Evolutionary conservation across 2,329 filamentous ascomycete genomes (phyloP), one percentile per base, ranked within the genome.

Genomic region (Colletotrichum spinosum): DNA sequence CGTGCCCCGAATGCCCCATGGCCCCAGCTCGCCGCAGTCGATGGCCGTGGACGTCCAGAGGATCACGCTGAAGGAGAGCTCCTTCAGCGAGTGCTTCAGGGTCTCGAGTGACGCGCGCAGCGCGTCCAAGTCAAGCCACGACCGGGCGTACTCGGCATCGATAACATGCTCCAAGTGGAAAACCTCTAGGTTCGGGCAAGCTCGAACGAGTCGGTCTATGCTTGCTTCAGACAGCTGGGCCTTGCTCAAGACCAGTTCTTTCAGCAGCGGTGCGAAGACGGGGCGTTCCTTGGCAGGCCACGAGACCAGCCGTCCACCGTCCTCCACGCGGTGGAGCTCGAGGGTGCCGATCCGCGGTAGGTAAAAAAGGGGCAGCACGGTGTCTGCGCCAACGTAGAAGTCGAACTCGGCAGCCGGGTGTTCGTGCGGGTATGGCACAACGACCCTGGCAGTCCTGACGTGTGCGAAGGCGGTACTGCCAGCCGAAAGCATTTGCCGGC

Each of bases 301-400:
- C 11, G 34, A 13, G 6, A 48, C 2, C 13, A 35, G 17, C n/a
- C 39, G 37, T n/a, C 50, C 41, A n/a, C 35, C 41, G 13, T 60
- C 57, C 7, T 60, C 42, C 17, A 48, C 50, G 8, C 57, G 51
- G 8, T 60, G 57, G 0, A 60, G 15, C 41, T 60, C 57, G 10
- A 60, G 8, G 13, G 9, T 60, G 10, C 13, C 33, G 17, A 55
- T 17, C 17, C n/a, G 42, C 13, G 57, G 57, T 10, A 60, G 50
- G 41, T 54, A 3, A 25, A 55, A 60, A 0, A 60, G 12, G 3
- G 57, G 50, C 7, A 48, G 13, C 6, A 60, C 35, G 8, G 42
- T 48, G 4, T 48, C 57, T 42, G n/a, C 9, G 25, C 49, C 25
- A 1, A 50, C 7, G 25, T 55, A 49, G 8, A 2, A 49, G 25